These are phyloP conservation scores for Helotiales sp. DNA, from an alignment of 2,329 filamentous ascomycete species.

Conservation along the genomic window DNA sequence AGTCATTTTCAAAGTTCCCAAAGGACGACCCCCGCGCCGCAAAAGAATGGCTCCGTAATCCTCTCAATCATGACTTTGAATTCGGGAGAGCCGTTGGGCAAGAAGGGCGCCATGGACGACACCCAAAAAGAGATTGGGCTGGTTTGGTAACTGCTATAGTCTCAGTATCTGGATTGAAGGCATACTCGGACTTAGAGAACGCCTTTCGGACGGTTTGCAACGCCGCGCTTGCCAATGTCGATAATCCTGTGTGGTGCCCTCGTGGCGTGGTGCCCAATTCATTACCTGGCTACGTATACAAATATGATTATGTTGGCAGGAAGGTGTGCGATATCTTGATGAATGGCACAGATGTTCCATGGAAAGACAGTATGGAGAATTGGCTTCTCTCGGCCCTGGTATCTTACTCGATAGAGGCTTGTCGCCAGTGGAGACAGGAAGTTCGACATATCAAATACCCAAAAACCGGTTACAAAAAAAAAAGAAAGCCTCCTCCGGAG, in stretches of 20 bases:
- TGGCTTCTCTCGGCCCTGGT: not conserved
- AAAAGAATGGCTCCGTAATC: not conserved
- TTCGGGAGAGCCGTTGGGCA: not conserved
- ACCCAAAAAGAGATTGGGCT: no score
- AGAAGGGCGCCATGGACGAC: no score
- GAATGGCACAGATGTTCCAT: not conserved
- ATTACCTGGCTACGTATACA: no score
- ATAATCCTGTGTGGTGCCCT: no score
- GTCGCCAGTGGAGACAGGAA: not conserved
- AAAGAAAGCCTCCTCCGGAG: no score
- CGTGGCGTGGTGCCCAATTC: no score
- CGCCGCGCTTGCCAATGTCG: not conserved
- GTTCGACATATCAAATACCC: not conserved
- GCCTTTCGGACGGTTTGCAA: not conserved
- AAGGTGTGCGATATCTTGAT: not conserved
- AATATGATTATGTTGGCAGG: no score
- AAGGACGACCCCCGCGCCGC: not conserved
- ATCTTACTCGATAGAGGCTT: not conserved
- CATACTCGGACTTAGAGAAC: not conserved
- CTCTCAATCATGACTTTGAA: not conserved
- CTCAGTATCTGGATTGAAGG: not conserved
- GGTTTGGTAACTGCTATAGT: not conserved
- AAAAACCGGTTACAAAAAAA: no score
- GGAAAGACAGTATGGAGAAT: not conserved
- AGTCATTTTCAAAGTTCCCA: no score